phyloP scores from a whole-genome alignment of 2,329 filamentous ascomycete genomes.

The Pseudogymnoascus destructans region DNA sequence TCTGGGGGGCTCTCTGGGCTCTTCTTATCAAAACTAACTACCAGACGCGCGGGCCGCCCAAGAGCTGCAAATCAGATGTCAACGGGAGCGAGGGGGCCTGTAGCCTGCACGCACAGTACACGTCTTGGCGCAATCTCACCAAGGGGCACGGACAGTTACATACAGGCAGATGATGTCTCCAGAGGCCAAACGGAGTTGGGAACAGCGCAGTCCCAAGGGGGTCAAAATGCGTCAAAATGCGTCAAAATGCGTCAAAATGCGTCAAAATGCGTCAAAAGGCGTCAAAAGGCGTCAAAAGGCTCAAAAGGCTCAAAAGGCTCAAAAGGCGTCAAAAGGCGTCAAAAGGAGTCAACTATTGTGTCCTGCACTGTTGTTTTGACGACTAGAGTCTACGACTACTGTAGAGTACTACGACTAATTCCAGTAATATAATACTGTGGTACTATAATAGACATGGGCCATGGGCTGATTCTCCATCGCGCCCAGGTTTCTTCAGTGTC shows the following conservation, averaged over 20 bases:
- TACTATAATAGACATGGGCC: not conserved
- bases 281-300: too few relatives aligned
- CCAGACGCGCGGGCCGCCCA: not conserved
- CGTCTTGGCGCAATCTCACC: conserved; percentile 5
- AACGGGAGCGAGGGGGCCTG: not conserved
- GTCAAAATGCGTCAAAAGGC: too few relatives aligned
- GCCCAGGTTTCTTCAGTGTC: conserved; percentile 7
- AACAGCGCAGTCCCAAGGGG: not conserved
- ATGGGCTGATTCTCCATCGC: not conserved
- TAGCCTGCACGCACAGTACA: not conserved
- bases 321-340: too few relatives aligned
- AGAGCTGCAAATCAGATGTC: conserved; percentile 4
- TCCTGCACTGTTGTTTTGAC: not conserved
- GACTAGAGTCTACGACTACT: not conserved
- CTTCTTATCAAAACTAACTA: not conserved
- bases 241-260: too few relatives aligned
- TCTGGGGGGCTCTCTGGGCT: too few relatives aligned
- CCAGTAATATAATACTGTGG: not conserved
- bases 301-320: too few relatives aligned
- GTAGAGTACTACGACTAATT: too few relatives aligned
- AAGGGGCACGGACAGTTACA: conserved; percentile 8
- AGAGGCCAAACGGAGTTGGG: conserved; percentile 1
- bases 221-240: conserved; percentile 4
- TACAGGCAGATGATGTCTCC: conserved; percentile 5
- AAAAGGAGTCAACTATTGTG: conserved; percentile 5